These are phyloP conservation scores for Cyclaneusma minus DNA, from an alignment of 2,329 filamentous ascomycete species.

Conservation along the genomic window DNA sequence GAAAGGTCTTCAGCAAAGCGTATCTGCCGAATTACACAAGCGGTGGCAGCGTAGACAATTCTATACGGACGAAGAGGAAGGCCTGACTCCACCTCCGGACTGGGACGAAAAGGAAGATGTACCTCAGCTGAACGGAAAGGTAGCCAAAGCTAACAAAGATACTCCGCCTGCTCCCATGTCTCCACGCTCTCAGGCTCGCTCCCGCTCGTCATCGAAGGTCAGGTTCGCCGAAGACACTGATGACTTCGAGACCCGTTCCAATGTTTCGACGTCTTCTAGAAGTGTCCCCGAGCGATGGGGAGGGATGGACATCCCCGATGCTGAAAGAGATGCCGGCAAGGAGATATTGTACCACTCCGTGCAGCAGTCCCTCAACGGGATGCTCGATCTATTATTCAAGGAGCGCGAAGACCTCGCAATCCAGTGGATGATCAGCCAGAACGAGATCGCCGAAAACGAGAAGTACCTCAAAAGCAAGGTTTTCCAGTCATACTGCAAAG, in stretches of 20 bases:
- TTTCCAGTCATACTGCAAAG: too few species aligned
- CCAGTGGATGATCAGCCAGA: conserved; percentile 36
- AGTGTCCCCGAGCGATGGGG: conserved; percentile 62
- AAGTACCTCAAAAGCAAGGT: background rate
- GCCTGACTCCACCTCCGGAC: conserved; percentile 44
- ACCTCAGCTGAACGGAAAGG: conserved; percentile 7
- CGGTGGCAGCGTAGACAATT: conserved; percentile 66
- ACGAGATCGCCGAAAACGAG: background rate
- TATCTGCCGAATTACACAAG: conserved; percentile 21
- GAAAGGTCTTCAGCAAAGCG: background rate
- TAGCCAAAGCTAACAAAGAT: conserved; percentile 23
- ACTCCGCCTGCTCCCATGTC: conserved; percentile 24
- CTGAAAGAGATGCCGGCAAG: conserved; percentile 42
- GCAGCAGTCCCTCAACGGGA: conserved; percentile 84
- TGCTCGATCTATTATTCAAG: conserved; percentile 77
- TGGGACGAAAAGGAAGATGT: conserved; percentile 48
- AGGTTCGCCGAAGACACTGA: conserved; percentile 58
- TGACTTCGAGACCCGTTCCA: conserved; percentile 56
- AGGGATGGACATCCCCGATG: conserved; percentile 62
- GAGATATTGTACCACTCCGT: conserved; percentile 86
- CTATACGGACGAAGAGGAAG: conserved; percentile 77
- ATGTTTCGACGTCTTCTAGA: conserved; percentile 56
- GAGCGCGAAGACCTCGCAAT: conserved; percentile 63
- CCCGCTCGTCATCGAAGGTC: conserved; percentile 65
- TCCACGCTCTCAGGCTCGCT: conserved; percentile 48